Evolutionary conservation across 2,329 filamentous ascomycete species (phyloP).

Genomic region (Eutypella sp.): DNA sequence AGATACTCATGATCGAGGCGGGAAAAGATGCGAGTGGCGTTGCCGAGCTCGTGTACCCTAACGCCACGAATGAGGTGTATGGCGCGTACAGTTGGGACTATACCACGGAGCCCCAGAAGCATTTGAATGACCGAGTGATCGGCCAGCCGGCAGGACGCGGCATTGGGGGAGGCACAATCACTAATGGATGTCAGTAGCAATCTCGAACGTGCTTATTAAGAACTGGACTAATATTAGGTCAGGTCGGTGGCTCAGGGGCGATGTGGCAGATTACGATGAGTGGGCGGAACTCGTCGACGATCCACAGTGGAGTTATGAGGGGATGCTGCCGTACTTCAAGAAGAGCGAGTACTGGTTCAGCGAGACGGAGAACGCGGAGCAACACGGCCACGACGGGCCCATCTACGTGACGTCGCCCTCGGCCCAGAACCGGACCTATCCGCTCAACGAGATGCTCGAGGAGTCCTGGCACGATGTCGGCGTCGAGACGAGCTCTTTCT

Average conservation of each 20-base stretch:
- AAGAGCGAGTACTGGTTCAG: slow-evolving; percentile 19
- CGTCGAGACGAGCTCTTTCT: slow-evolving; percentile 11
- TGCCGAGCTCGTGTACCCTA: slow-evolving; percentile 20
- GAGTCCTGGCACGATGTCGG: slow-evolving; percentile 28
- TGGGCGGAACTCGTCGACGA: slow-evolving; percentile 31
- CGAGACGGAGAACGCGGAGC: slow-evolving; percentile 7
- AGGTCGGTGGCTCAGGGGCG: neutral
- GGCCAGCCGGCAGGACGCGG: slow-evolving; percentile 30
- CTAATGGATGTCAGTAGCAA: slow-evolving; percentile 30
- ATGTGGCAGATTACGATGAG: neutral
- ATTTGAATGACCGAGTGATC: slow-evolving; percentile 19
- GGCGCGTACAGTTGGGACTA: slow-evolving; percentile 32
- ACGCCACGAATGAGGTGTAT: slow-evolving; percentile 24
- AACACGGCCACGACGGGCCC: slow-evolving; percentile 24
- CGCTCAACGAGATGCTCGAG: slow-evolving; percentile 23
- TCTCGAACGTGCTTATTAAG: neutral
- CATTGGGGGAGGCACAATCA: slow-evolving; percentile 35
- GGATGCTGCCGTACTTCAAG: slow-evolving; percentile 24
- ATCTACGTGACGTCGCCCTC: slow-evolving; percentile 19
- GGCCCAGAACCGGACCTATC: slow-evolving; percentile 25
- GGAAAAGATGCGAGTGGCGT: slow-evolving; percentile 26
- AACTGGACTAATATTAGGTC: neutral
- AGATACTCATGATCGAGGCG: slow-evolving; percentile 35
- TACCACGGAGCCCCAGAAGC: slow-evolving; percentile 24
- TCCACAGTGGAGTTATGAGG: slow-evolving; percentile 30